Base-by-base conservation (phyloP, 495 filamentous ascomycete genomes). In the Tetracladium setigerum region DNA sequence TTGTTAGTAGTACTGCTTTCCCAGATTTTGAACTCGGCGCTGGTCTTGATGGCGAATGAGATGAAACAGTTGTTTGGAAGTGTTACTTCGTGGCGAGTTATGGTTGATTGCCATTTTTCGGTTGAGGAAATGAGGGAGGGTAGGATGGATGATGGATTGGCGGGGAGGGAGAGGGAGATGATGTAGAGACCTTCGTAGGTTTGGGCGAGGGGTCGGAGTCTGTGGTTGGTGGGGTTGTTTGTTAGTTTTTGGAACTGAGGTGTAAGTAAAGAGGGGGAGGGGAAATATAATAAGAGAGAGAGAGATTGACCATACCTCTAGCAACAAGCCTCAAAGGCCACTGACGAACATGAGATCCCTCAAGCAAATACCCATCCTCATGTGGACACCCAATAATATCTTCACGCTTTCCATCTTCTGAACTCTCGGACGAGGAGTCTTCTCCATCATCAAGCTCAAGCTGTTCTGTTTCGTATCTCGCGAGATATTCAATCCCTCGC, bases 101-200 rank as follows among this genome's bases (percentile, higher is more conserved):
- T 22, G 19, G 42, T 30, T 0, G 16, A 1, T 10, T 30, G 22
- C 52, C 52, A 55, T 32, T 18, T 24, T n/a, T 50, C 22, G 5
- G 33, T 24, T 40, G 5, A 22, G 41, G 36, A 5, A 13, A 19
- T 37, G 11, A 10, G 13, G 27, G 7, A 38, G 38, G 6, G 14
- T 5, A 16, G 13, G 19, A 11, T 30, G 1, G 2, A 27, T 33
- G 32, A 17, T 10, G 5, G 22, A 14, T 1, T 12, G 30, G 15
- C n/a, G 15, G 6, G 7, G 11, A 33, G 8, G 16, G 38, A 53
- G 18, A 7, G 46, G 46, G 2, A 54, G 18, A 17, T n/a, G n/a
- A 54, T 14, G 24, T 46, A 46, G 34, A 9, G 40, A 30, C 52
- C 52, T 39, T 54, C 45, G 14, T 49, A 49, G 16, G 49, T 37